Percentiles rank a stretch among this genome's conserved stretches.
These are phyloP conservation scores for Trifolium dubium DNA, from an alignment of 306 rosid genomes.

Conservation along the genomic window DNA sequence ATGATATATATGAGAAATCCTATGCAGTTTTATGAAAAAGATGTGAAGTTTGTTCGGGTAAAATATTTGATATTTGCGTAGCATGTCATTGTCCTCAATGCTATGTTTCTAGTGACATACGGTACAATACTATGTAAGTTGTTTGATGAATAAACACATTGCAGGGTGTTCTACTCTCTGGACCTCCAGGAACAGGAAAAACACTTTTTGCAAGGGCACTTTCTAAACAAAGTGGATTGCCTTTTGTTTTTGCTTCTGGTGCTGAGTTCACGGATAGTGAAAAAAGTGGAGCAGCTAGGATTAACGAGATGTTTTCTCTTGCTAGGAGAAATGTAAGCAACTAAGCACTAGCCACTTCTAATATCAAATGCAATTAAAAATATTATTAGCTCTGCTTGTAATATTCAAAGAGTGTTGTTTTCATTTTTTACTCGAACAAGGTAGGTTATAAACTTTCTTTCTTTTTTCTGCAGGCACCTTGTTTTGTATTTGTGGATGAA, in stretches of 20 bases:
- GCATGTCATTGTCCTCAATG: conserved; percentile 19
- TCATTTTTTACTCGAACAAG: conserved; percentile 18
- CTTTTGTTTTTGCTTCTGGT: conserved; percentile 97
- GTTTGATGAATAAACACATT: conserved; percentile 42
- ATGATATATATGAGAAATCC: conserved; percentile 99
- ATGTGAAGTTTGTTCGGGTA: conserved; percentile 97
- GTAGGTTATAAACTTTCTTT: conserved; percentile 23
- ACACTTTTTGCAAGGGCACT: conserved; percentile 97
- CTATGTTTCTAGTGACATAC: conserved; percentile 31
- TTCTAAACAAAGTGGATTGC: conserved; percentile 89
- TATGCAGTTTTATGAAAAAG: conserved; percentile 91
- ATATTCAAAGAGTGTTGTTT: conserved; percentile 13
- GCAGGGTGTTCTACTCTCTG: conserved; percentile 98
- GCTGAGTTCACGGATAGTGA: conserved; percentile 99
- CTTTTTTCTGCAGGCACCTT: conserved; percentile 73
- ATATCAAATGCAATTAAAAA: conserved; percentile 37
- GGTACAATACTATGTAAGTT: conserved; percentile 16
- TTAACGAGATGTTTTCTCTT: conserved; percentile 88
- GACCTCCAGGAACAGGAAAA: conserved; percentile 99
- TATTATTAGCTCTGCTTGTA: conserved; percentile 1
- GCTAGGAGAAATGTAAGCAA: conserved; percentile 87
- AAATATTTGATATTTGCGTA: conserved; percentile 36
- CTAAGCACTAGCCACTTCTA: conserved; percentile 40
- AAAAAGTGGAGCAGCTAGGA: conserved; percentile 89
- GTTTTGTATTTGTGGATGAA: conserved; percentile 95